Evolutionary conservation across 306 rosid species (phyloP).

Genomic region (Ormosia emarginata): DNA sequence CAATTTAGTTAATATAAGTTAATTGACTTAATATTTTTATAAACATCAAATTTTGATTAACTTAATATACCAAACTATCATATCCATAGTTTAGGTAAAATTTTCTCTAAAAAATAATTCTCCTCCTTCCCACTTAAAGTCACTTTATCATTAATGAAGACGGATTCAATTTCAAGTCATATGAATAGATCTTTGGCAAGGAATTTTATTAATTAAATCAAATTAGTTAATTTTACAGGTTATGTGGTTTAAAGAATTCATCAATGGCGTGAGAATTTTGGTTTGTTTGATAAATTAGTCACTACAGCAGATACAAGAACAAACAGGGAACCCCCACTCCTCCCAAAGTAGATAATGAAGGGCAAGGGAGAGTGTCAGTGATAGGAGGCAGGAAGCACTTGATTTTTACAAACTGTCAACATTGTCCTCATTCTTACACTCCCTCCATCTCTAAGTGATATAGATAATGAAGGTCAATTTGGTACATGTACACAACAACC

Average conservation of each 20-base stretch:
- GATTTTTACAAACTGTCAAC: neutral
- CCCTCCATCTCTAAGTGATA: neutral
- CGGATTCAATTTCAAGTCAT: neutral
- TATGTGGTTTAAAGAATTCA: neutral
- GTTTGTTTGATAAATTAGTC: neutral
- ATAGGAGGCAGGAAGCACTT: neutral
- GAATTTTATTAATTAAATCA: neutral
- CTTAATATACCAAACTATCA: no score
- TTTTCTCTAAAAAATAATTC: no score
- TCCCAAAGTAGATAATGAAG: conserved; percentile 14
- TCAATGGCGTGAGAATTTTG: neutral
- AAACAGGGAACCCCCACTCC: conserved; percentile 22
- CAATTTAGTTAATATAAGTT: no score
- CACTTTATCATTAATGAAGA: neutral
- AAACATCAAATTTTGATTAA: no score
- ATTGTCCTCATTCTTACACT: neutral
- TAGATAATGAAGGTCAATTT: conserved; percentile 33
- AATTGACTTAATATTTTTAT: no score
- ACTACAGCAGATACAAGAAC: conserved; percentile 2
- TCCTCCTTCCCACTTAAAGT: neutral
- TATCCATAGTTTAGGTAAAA: no score
- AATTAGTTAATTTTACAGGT: neutral
- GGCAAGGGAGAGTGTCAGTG: neutral
- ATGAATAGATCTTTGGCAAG: neutral
- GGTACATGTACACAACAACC: conserved; percentile 12